A percentile compares a stretch with the other conserved stretches of the same genome.
Conservation (phyloP, 805 yeast species). For the Candida easanensis region DNA sequence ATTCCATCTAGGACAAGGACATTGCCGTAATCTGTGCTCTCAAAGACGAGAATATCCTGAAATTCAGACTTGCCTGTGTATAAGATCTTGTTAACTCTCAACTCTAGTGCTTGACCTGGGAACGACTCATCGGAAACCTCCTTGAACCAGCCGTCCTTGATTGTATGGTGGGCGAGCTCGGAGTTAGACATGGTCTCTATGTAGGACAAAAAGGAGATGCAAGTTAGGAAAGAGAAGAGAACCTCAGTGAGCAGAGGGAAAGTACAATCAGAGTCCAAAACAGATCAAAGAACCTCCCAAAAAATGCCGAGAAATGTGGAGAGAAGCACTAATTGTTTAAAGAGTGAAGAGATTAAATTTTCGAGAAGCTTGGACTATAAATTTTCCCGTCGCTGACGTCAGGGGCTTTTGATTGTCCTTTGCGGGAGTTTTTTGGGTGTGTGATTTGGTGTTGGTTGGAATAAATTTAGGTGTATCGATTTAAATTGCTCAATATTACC, state of each 20-base stretch:
- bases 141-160: slow-evolving; percentile 74
- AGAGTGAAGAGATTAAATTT: background rate
- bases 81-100: slow-evolving; percentile 62
- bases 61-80: slow-evolving; percentile 64
- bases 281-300: too few relatives aligned
- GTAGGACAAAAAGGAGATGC: background rate
- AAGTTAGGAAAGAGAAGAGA: too few relatives aligned
- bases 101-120: slow-evolving; percentile 82
- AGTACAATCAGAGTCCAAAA: too few relatives aligned
- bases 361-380: background rate
- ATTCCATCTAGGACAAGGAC: slow-evolving; percentile 89
- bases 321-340: too few relatives aligned
- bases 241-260: too few relatives aligned
- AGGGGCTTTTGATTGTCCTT: too few relatives aligned
- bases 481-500: too few relatives aligned
- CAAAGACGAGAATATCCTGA: slow-evolving; percentile 76
- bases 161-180: slow-evolving; percentile 29
- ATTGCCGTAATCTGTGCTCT: slow-evolving; percentile 75
- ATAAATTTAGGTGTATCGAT: too few relatives aligned
- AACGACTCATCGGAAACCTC: slow-evolving; percentile 69
- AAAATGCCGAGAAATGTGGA: too few relatives aligned
- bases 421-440: too few relatives aligned
- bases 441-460: too few relatives aligned
- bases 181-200: slow-evolving; percentile 4
- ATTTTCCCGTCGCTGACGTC: background rate